Percentiles rank a stretch among this genome's conserved stretches.
These are phyloP conservation scores for Arthrobotrys sphaeroides DNA, from an alignment of 2,329 filamentous ascomycete species.

Conservation along the genomic window DNA sequence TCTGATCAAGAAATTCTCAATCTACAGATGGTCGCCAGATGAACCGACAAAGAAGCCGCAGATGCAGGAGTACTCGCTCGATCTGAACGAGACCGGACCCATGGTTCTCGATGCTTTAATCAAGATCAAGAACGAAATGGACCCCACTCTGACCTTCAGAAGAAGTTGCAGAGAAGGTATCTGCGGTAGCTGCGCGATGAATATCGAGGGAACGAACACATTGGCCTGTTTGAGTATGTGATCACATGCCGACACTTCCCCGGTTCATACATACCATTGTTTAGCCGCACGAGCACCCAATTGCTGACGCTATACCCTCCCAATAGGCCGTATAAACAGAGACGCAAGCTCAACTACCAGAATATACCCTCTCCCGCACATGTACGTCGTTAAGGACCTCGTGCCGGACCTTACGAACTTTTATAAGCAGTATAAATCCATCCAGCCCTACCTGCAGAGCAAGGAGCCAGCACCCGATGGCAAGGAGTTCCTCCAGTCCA, in stretches of 20 bases:
- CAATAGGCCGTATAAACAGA: conserved; percentile 85
- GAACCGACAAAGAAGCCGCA: conserved; percentile 88
- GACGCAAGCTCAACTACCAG: conserved; percentile 83
- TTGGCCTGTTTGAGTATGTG: conserved; percentile 93
- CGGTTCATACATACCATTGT: conserved; percentile 49
- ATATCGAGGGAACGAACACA: conserved; percentile 99
- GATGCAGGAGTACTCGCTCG: conserved; percentile 94
- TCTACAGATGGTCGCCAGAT: conserved; percentile 99
- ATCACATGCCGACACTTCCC: neutral
- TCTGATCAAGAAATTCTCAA: conserved; percentile 91
- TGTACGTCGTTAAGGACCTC: conserved; percentile 98
- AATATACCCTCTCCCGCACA: conserved; percentile 97
- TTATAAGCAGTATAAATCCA: conserved; percentile 99
- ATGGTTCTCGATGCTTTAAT: conserved; percentile 98
- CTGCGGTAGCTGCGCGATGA: conserved; percentile 98
- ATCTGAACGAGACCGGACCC: conserved; percentile 98
- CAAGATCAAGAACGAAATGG: conserved; percentile 98
- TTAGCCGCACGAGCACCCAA: conserved; percentile 56
- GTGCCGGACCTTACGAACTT: conserved; percentile 97
- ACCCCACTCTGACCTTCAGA: conserved; percentile 95
- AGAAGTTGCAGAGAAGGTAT: conserved; percentile 97
- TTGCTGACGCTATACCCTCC: conserved; percentile 16
- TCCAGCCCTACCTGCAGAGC: conserved; percentile 97
- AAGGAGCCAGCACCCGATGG: conserved; percentile 85
- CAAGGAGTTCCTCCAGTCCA: conserved; percentile 88